Base-by-base conservation (phyloP, 768 basidiomycete genomes). In the Nevesoporus exiguus region DNA sequence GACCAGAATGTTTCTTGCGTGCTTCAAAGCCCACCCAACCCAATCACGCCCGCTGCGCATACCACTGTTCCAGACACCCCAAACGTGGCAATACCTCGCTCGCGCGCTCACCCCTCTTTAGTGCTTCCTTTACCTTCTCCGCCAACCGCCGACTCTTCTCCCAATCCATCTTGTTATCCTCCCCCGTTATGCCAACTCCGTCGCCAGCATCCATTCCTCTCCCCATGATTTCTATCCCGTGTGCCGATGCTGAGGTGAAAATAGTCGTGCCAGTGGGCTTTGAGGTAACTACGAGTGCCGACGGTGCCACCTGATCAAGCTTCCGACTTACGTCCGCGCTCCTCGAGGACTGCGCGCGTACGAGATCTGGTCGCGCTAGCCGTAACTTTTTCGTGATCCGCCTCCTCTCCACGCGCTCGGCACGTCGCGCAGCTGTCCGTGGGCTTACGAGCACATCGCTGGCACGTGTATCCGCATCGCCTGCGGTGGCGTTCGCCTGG, bases 351-450 rank as follows among this genome's bases (percentile, higher is more conserved):
- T 67, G 71, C 6, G 45, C 43, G 3, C 69, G 60, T 7, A 63
- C 62, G 8, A 74, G 70, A 49, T 77, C 73, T 3, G 80, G 81
- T 25, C 75, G 73, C 11, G 77, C 78, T 14, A 60, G 62, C 5
- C 74, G 72, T 15, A 83, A 66, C 31, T 73, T 75, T 34, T 78
- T 74, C 1, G 74, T 75, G 37, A 63, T 65, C 31, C 49, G 56
- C 22, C 53, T 57, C 36, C 66, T 58, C 41, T 66, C 54, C 3
- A 61, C 63, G 2, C 61, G 64, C 40, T 55, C 53, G 0, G 57
- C 54, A 14, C 59, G 61, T 15, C 63, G 63, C 34, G 55, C 55
- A 24, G 53, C 63, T 3, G 51, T 65, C 43, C 58, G 61, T 40
- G 67, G 56, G 21, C 58, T 65, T 4, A 55, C 30, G n/a, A 30